These are phyloP conservation scores for Cryptococcus wingfieldii DNA, from an alignment of 1,284 basidiomycete species.

Conservation along the genomic window DNA sequence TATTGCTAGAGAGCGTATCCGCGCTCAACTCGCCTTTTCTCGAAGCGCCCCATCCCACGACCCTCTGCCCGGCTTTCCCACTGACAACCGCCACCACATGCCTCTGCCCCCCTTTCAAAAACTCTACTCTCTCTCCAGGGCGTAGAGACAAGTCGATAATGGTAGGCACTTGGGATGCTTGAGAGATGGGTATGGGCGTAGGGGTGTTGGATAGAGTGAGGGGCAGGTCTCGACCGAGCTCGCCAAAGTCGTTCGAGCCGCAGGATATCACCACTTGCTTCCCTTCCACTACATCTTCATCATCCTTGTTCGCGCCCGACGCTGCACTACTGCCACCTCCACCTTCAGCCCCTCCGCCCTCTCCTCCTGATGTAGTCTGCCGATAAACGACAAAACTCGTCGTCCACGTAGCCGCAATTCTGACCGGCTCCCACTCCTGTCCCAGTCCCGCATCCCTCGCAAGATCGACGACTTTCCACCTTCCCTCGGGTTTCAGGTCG, in stretches of 20 bases:
- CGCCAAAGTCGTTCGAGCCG: slow-evolving; percentile 77
- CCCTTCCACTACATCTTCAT: not conserved
- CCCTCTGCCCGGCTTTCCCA: slow-evolving; percentile 23
- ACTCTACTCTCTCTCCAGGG: slow-evolving; percentile 28
- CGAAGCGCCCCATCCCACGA: slow-evolving; percentile 76
- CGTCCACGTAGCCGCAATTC: slow-evolving; percentile 70
- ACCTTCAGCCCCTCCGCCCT: slow-evolving; percentile 30
- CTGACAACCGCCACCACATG: slow-evolving; percentile 59
- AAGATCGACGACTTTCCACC: slow-evolving; percentile 30
- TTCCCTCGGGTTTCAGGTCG: slow-evolving; percentile 16
- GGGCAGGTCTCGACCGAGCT: slow-evolving; percentile 59
- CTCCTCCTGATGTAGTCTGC: slow-evolving; percentile 21
- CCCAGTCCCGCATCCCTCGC: slow-evolving; percentile 20
- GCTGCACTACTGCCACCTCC: slow-evolving; percentile 6
- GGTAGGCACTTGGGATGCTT: slow-evolving; percentile 13
- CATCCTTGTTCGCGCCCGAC: not conserved
- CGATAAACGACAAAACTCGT: slow-evolving; percentile 63
- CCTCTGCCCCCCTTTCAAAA: slow-evolving; percentile 64
- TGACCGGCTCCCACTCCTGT: slow-evolving; percentile 31
- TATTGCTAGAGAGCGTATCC: not conserved
- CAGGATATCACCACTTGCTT: slow-evolving; percentile 68
- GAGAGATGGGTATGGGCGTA: slow-evolving; percentile 11
- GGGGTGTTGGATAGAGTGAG: slow-evolving; percentile 16
- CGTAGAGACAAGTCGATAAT: slow-evolving; percentile 25
- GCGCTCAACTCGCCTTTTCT: slow-evolving; percentile 62